Conservation (phyloP, 805 yeast species). For the Wickerhamomyces kurtzmanii region DNA sequence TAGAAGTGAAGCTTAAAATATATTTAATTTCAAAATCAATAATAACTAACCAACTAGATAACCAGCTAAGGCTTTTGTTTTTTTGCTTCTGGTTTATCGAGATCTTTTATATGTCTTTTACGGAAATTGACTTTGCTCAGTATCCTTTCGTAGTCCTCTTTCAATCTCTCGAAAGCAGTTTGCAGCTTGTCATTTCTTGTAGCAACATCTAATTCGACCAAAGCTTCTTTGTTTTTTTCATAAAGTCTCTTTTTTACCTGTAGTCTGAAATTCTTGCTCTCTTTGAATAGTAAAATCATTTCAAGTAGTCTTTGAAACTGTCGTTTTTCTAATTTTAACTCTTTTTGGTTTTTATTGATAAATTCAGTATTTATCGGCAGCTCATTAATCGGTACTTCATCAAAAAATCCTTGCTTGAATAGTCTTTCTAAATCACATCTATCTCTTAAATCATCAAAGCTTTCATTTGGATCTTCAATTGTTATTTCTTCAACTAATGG, state of each 20-base stretch:
- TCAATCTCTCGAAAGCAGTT: slow-evolving; percentile 60
- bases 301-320: slow-evolving; percentile 75
- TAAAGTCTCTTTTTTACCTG: slow-evolving; percentile 69
- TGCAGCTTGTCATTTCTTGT: slow-evolving; percentile 65
- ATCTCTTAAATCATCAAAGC: slow-evolving; percentile 86
- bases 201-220: slow-evolving; percentile 52
- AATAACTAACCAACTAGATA: no score
- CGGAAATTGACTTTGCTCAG: slow-evolving; percentile 21
- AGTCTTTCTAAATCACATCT: slow-evolving; percentile 59
- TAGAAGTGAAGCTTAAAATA: no score
- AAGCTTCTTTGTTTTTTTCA: slow-evolving; percentile 71
- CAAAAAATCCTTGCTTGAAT: slow-evolving; percentile 20
- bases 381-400: slow-evolving; percentile 16
- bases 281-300: slow-evolving; percentile 44
- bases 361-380: slow-evolving; percentile 23
- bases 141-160: slow-evolving; percentile 62
- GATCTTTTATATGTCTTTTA: no score
- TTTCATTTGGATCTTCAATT: slow-evolving; percentile 91
- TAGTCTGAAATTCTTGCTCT: slow-evolving; percentile 32
- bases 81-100: no score
- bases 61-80: no score
- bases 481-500: slow-evolving; percentile 56
- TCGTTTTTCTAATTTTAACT: slow-evolving; percentile 58
- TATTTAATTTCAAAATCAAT: no score
- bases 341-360: slow-evolving; percentile 24